Percentiles rank a stretch among this genome's conserved stretches.
Evolutionary conservation across 2,329 filamentous ascomycete genomes (phyloP).

Genomic region (Microcyclospora pomicola): DNA sequence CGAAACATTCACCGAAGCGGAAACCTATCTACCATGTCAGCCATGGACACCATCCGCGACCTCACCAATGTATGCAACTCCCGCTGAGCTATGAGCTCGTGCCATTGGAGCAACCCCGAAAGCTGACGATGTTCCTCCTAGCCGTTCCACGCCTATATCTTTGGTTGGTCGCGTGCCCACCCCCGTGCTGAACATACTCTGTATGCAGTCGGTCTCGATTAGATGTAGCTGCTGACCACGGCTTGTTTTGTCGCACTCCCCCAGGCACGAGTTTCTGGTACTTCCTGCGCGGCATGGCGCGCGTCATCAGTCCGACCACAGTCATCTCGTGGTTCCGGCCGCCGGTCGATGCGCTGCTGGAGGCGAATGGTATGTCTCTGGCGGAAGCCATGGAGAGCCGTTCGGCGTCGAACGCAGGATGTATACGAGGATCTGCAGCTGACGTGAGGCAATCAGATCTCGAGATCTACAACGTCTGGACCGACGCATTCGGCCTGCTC

Average conservation of each 20-base stretch:
- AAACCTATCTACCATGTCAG: neutral
- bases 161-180: conserved; percentile 4
- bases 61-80: neutral
- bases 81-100: neutral
- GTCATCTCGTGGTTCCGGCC: conserved; percentile 24
- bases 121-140: conserved; percentile 1
- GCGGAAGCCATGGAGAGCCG: neutral
- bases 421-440: neutral
- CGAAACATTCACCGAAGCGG: too few relatives aligned
- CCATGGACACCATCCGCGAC: neutral
- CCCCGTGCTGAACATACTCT: neutral
- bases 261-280: conserved; percentile 25
- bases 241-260: neutral
- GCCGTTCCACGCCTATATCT: conserved; percentile 15
- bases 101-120: neutral
- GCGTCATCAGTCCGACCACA: conserved; percentile 21
- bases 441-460: conserved; percentile 15
- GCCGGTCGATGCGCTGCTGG: conserved; percentile 12
- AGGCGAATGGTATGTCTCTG: conserved; percentile 12
- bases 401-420: too few relatives aligned
- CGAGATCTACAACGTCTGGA: conserved; percentile 25
- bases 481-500: conserved; percentile 23
- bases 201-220: too few relatives aligned
- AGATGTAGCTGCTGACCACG: neutral
- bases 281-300: conserved; percentile 18